phyloP scores from a whole-genome alignment of 129 eudicot species.

The Saussurea involucrata region DNA sequence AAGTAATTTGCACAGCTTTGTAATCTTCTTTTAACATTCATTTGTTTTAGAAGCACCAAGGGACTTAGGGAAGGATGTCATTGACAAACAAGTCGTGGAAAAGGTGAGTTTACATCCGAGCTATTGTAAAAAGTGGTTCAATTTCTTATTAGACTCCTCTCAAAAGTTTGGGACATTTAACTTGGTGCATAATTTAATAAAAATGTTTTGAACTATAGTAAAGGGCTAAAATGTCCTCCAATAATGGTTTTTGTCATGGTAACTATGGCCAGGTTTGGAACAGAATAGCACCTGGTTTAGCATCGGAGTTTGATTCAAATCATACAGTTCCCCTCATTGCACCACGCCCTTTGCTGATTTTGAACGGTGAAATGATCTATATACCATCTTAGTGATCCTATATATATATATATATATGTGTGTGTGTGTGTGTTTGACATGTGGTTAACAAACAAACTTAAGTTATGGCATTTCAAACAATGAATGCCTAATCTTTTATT shows the following conservation, averaged over 20 bases:
- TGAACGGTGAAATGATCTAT: slow-evolving; percentile 58
- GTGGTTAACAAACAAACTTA: not conserved
- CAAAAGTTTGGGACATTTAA: not conserved
- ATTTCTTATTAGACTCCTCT: not conserved
- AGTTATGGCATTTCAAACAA: too few species aligned
- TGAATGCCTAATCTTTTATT: too few species aligned
- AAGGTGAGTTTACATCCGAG: slow-evolving; percentile 45
- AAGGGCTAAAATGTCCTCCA: not conserved
- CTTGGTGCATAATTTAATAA: not conserved
- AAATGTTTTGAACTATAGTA: not conserved
- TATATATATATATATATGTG: not conserved
- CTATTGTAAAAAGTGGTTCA: not conserved
- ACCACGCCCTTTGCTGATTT: slow-evolving; percentile 79
- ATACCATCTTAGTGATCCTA: slow-evolving; percentile 2
- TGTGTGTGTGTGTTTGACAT: too few species aligned
- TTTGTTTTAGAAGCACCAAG: slow-evolving; percentile 63
- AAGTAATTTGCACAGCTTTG: not conserved
- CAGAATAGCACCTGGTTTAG: slow-evolving; percentile 88
- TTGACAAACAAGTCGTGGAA: slow-evolving; percentile 93
- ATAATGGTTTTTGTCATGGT: not conserved
- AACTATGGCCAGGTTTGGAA: slow-evolving; percentile 73
- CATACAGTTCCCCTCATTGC: slow-evolving; percentile 76
- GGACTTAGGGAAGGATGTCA: slow-evolving; percentile 57
- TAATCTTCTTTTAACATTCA: not conserved
- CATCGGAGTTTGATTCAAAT: slow-evolving; percentile 68